A percentile compares a stretch with the other conserved stretches of the same genome.
Evolutionary conservation across 352 stramenopile genomes (phyloP).

Genomic region (Thalassiosira delicatula): DNA sequence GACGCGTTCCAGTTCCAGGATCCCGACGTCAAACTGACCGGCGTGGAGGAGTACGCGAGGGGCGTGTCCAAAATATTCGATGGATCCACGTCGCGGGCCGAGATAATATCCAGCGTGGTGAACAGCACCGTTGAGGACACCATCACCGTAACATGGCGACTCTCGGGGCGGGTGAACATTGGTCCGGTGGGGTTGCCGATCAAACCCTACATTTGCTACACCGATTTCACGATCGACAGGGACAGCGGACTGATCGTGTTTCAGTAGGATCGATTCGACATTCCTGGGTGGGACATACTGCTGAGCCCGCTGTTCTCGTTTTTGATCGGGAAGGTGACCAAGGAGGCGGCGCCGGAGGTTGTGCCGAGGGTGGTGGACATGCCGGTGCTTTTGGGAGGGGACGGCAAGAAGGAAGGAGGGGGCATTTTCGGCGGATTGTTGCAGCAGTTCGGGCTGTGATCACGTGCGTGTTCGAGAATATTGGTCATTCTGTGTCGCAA

Average conservation of each 20-base stretch:
- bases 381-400: not conserved
- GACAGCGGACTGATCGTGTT: constrained; percentile 70
- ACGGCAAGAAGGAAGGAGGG: not conserved
- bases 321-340: constrained; percentile 74
- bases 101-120: constrained; percentile 75
- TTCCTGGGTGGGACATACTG: constrained; percentile 83
- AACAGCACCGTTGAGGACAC: constrained; percentile 56
- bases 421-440: constrained; percentile 24
- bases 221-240: constrained; percentile 77
- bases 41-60: constrained; percentile 77
- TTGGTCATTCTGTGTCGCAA: no score
- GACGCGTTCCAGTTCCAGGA: constrained; percentile 83
- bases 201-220: constrained; percentile 84
- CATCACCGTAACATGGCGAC: constrained; percentile 79
- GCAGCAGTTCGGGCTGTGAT: constrained; percentile 9
- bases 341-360: constrained; percentile 56
- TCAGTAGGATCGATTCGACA: constrained; percentile 82
- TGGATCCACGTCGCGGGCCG: constrained; percentile 65
- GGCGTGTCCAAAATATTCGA: constrained; percentile 79
- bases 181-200: constrained; percentile 74
- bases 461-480: no score
- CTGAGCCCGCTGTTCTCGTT: constrained; percentile 76
- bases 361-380: constrained; percentile 39
- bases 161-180: constrained; percentile 78
- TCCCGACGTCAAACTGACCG: constrained; percentile 79